A percentile compares a stretch with the other conserved stretches of the same genome.
Conservation (phyloP, 2,329 filamentous ascomycete species). For the Colletotrichum lentis region DNA sequence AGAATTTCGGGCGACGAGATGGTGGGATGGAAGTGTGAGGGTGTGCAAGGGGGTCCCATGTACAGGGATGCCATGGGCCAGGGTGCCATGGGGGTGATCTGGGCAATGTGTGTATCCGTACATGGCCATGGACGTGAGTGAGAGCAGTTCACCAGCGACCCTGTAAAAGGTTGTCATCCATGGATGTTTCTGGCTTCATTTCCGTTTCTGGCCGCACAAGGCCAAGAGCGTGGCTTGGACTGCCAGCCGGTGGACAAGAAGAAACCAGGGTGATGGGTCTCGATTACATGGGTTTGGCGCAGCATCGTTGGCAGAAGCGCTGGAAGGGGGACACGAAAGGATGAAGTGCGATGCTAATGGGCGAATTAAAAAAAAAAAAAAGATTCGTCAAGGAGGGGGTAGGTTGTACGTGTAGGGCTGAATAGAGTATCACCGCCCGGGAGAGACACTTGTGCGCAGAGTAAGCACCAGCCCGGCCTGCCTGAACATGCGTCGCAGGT, state of each 20-base stretch:
- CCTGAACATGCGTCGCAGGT: conserved; percentile 33
- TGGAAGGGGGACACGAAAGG: conserved; percentile 29
- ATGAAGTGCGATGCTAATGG: conserved; percentile 3
- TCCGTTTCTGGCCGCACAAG: conserved; percentile 25
- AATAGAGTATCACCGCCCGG: background rate
- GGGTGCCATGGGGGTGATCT: conserved; percentile 13
- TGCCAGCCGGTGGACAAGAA: conserved; percentile 18
- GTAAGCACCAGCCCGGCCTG: conserved; percentile 35
- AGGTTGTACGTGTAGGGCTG: conserved; percentile 30
- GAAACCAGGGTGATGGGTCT: conserved; percentile 30
- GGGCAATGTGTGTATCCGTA: conserved; percentile 1
- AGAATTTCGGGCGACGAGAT: conserved; percentile 18
- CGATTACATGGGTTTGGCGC: conserved; percentile 22
- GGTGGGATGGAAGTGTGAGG: conserved; percentile 18
- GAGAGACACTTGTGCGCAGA: conserved; percentile 12
- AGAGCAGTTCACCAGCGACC: background rate
- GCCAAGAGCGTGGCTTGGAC: conserved; percentile 31
- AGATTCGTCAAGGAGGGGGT: conserved; percentile 10
- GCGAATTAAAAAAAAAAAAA: conserved; percentile 29
- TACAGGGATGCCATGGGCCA: conserved; percentile 10
- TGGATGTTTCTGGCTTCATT: conserved; percentile 4
- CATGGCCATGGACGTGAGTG: background rate
- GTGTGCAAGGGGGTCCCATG: background rate
- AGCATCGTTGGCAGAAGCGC: conserved; percentile 18
- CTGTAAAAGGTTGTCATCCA: conserved; percentile 19